Evolutionary conservation across 2,329 filamentous ascomycete genomes (phyloP).

Genomic region (Colletotrichum acutatum): DNA sequence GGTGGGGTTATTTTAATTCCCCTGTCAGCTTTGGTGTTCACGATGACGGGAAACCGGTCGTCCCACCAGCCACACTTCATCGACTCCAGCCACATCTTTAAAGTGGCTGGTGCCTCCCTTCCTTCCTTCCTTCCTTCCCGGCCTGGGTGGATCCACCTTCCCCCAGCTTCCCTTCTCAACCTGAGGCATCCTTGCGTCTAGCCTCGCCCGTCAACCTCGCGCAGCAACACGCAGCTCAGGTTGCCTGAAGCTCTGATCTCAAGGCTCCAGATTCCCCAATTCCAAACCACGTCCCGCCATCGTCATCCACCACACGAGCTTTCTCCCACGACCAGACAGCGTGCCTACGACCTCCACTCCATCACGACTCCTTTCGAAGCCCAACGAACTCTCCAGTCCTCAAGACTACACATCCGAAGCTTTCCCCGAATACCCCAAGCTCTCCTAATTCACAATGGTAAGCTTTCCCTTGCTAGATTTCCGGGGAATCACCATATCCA

Average conservation of each 20-base stretch:
- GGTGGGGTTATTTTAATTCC: conserved; percentile 22
- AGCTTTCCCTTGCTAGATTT: conserved; percentile 40
- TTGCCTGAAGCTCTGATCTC: conserved; percentile 38
- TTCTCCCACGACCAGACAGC: conserved; percentile 5
- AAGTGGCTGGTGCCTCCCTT: conserved; percentile 4
- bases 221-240: conserved; percentile 38
- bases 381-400: not conserved
- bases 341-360: conserved; percentile 10
- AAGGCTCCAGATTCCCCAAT: conserved; percentile 35
- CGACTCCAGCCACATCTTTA: not conserved
- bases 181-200: conserved; percentile 31
- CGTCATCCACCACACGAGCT: conserved; percentile 27
- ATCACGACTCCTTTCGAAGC: not conserved
- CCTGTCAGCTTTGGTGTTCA: conserved; percentile 1
- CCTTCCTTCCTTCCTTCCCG: not conserved
- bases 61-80: not conserved
- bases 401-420: not conserved
- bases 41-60: not conserved
- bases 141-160: too few species aligned
- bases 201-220: conserved; percentile 33
- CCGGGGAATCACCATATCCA: conserved; percentile 1
- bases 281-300: conserved; percentile 38
- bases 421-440: conserved; percentile 3
- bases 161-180: not conserved
- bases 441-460: conserved; percentile 45